phyloP scores from a whole-genome alignment of 2,329 filamentous ascomycete species.

The Paracoccidioides lutzii region DNA sequence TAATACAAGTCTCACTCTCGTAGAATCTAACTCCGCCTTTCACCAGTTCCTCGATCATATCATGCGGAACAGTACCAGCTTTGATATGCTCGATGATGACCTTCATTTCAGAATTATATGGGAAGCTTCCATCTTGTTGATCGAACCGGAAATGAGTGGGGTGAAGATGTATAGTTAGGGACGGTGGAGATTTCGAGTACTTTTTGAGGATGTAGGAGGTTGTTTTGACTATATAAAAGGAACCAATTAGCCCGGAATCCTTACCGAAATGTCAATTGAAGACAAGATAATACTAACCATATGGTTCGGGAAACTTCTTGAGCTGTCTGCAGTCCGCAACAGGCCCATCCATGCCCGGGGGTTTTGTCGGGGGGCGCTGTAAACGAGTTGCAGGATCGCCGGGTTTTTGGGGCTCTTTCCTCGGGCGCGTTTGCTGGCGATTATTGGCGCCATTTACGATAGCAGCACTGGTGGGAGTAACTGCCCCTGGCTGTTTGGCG shows the following conservation, averaged over 20 bases:
- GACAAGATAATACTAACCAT: conserved; percentile 24
- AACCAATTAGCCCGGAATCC: conserved; percentile 14
- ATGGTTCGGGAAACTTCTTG: conserved; percentile 33
- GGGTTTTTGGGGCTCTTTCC: conserved; percentile 42
- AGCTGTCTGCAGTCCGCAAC: conserved; percentile 21
- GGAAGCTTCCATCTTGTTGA: conserved; percentile 81
- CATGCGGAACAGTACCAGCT: conserved; percentile 69
- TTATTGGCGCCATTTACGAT: conserved; percentile 35
- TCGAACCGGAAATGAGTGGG: conserved; percentile 83
- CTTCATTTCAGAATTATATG: conserved; percentile 85
- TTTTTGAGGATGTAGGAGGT: conserved; percentile 72
- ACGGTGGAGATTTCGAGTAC: conserved; percentile 59
- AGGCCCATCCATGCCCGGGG: conserved; percentile 15
- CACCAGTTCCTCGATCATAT: conserved; percentile 68
- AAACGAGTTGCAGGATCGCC: conserved; percentile 22
- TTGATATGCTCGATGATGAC: conserved; percentile 65
- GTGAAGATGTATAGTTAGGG: conserved; percentile 75
- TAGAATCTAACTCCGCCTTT: conserved; percentile 68
- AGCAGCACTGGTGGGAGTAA: conserved; percentile 24
- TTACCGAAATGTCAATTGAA: conserved; percentile 7
- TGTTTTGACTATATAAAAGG: conserved; percentile 48
- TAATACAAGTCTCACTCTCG: conserved; percentile 45
- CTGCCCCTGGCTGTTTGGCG: conserved; percentile 40
- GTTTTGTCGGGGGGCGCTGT: conserved; percentile 24
- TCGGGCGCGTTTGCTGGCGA: conserved; percentile 31